Conservation (phyloP, 106 monocot species). For the Acanthochlamys bracteata region DNA sequence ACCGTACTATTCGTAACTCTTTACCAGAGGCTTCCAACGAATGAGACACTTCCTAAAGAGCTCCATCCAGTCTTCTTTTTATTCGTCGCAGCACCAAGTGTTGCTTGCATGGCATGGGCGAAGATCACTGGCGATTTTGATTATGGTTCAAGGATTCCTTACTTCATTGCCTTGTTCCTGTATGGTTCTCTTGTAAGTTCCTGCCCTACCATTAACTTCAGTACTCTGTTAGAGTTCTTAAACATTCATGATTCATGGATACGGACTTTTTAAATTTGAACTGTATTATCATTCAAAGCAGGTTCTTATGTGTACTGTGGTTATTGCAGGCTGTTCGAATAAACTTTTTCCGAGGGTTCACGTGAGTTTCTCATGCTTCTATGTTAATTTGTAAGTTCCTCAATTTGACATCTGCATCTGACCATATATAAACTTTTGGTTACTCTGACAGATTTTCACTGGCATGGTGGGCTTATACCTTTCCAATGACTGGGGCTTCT, state of each 20-base stretch:
- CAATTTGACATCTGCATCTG: no score
- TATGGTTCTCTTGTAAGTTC: constrained; percentile 60
- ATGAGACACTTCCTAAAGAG: constrained; percentile 49
- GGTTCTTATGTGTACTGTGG: no score
- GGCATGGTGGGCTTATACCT: constrained; percentile 83
- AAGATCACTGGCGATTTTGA: constrained; percentile 49
- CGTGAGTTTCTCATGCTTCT: constrained; percentile 23
- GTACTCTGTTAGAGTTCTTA: not conserved
- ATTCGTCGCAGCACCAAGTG: constrained; percentile 70
- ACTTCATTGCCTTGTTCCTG: constrained; percentile 51
- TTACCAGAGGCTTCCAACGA: constrained; percentile 79
- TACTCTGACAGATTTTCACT: constrained; percentile 43
- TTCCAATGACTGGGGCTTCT: constrained; percentile 65
- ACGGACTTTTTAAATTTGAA: no score
- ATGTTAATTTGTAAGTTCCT: no score
- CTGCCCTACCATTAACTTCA: no score
- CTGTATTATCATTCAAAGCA: no score
- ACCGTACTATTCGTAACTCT: constrained; percentile 80
- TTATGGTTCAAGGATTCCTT: constrained; percentile 35
- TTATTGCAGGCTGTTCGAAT: constrained; percentile 77
- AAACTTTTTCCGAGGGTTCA: constrained; percentile 85
- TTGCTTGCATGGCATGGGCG: constrained; percentile 71
- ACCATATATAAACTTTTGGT: no score
- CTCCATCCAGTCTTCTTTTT: constrained; percentile 86
- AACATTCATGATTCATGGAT: no score